Evolutionary conservation across 306 rosid genomes (phyloP).

Genomic region (Rosa chinensis): DNA sequence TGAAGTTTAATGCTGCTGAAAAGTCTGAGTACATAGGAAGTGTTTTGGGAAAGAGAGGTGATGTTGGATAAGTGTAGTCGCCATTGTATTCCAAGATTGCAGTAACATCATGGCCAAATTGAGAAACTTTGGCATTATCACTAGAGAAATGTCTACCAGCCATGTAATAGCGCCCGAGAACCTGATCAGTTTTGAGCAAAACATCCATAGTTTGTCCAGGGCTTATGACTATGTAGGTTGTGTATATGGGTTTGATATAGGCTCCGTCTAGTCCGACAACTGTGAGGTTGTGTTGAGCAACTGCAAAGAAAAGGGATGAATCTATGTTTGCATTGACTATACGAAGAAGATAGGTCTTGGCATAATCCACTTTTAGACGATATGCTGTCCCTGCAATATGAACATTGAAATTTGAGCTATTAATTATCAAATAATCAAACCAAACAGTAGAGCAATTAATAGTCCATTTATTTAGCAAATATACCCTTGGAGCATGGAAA

Average conservation of each 20-base stretch:
- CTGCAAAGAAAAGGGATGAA: not conserved
- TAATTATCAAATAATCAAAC: not conserved
- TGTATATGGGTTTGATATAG: slow-evolving; percentile 1
- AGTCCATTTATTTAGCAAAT: not conserved
- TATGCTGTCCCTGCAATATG: not conserved
- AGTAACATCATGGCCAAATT: not conserved
- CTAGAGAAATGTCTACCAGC: slow-evolving; percentile 5
- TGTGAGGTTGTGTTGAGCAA: not conserved
- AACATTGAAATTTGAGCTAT: not conserved
- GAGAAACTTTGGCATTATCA: not conserved
- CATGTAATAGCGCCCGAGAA: not conserved
- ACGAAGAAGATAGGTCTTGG: not conserved
- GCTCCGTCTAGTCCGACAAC: not conserved
- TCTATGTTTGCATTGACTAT: slow-evolving; percentile 1
- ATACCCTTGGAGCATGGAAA: not conserved
- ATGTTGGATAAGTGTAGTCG: not conserved
- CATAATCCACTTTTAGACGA: not conserved
- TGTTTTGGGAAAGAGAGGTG: not conserved
- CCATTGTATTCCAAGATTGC: not conserved
- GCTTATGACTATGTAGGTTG: not conserved
- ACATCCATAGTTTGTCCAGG: slow-evolving; percentile 8
- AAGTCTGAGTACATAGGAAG: not conserved
- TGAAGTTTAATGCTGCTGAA: not conserved
- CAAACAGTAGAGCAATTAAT: not conserved
- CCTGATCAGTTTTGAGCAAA: not conserved